phyloP scores from a whole-genome alignment of 2,329 filamentous ascomycete species.

The Plectosphaerella sp. region DNA sequence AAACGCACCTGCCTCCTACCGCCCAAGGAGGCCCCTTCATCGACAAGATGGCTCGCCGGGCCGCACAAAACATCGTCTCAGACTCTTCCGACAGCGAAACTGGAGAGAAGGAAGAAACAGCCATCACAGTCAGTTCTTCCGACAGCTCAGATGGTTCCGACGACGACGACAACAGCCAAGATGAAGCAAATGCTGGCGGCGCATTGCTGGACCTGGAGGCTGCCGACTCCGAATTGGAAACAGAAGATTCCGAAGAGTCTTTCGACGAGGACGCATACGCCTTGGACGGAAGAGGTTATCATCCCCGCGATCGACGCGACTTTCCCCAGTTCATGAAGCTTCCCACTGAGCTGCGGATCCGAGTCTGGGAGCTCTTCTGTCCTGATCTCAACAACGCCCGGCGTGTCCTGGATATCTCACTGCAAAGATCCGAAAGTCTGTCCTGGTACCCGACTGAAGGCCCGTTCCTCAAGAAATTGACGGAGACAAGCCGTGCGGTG shows the following conservation, averaged over 20 bases:
- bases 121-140: not conserved
- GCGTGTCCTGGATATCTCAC: slow-evolving; percentile 21
- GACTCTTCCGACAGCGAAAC: not conserved
- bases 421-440: slow-evolving; percentile 3
- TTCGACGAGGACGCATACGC: not conserved
- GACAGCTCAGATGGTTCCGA: not conserved
- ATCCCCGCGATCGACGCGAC: not conserved
- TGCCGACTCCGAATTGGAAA: not conserved
- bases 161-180: no score
- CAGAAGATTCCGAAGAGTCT: not conserved
- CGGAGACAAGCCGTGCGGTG: slow-evolving; percentile 20
- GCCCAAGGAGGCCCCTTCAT: no score
- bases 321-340: slow-evolving; percentile 22
- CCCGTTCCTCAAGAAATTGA: slow-evolving; percentile 20
- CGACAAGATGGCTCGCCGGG: no score
- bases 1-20: no score
- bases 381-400: slow-evolving; percentile 18
- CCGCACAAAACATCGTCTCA: not conserved
- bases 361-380: slow-evolving; percentile 27
- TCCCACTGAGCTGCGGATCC: slow-evolving; percentile 26
- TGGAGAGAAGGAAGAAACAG: not conserved
- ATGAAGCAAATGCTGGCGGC: no score
- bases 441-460: slow-evolving; percentile 14
- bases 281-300: not conserved
- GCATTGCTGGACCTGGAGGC: not conserved